Base-by-base conservation (phyloP, 2,329 filamentous ascomycete genomes). In the Fusarium secorum region DNA sequence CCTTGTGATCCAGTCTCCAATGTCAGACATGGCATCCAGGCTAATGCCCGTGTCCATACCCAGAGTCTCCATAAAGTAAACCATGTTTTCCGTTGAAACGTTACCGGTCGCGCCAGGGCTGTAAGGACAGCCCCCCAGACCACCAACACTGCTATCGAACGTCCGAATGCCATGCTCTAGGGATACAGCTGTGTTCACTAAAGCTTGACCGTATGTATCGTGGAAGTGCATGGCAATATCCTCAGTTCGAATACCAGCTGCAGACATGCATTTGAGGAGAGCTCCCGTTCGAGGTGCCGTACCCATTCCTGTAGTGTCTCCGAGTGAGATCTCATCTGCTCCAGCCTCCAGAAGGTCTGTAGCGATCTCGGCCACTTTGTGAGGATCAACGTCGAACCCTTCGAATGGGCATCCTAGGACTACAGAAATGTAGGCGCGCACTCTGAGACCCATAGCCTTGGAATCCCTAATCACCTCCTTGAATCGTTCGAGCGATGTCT, bases 301-400 rank as follows among this genome's bases (percentile, higher is more conserved):
- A 35, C 94, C 95, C 87, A 97, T 94, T 22, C 95, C 95, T 1
- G 94, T 95, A 0, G 95, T 98, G 77, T 97, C 95, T 11, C 94
- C 94, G 1, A 97, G 87, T 3, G 92, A 93, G 73, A 98, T 94
- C 84, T 97, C 94, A 77, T 97, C 93, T 24, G 93, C 95, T 22
- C 95, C 95, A 85, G 95, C 93, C 77, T 95, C 92, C 3, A 97
- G 85, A 52, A 97, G 82, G 76, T 85, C 89, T 66, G 84, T 87
- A 1, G 92, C 91, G 46, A 92, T 88, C 72, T 91, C 87, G 1
- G 89, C 89, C 1, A 92, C 90, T 68, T 83, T 84, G 76, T 87
- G 85, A 35, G 89, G 89, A 73, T 90, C 83, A 6, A 91, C 89
- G 57, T 90, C 87, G 77, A 85, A 85, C 6, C 90, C 90, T 73